Conservation (phyloP, 164 flowering plant genomes). For the Akebia trifoliata region DNA sequence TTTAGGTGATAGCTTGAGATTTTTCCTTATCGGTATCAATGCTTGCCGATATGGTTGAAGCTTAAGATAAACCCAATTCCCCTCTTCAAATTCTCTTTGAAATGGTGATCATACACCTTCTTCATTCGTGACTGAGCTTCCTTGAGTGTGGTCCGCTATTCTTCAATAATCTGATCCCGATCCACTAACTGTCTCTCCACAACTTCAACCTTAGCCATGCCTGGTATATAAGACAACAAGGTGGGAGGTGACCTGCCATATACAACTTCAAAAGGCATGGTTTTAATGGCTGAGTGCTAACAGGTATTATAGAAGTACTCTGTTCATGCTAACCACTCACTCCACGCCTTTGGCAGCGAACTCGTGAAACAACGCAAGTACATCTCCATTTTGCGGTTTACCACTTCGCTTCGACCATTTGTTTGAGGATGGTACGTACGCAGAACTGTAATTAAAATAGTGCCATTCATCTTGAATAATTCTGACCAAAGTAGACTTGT, state of each 20-base stretch:
- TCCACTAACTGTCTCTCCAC: not conserved
- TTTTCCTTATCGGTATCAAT: too few relatives aligned
- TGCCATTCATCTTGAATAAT: not conserved
- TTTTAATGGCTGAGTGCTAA: not conserved
- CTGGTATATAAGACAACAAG: not conserved
- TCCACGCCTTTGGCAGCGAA: conserved; percentile 1
- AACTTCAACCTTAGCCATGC: not conserved
- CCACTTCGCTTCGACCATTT: not conserved
- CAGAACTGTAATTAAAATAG: not conserved
- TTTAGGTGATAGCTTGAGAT: too few relatives aligned
- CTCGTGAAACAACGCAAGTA: conserved; percentile 1
- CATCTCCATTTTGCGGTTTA: not conserved
- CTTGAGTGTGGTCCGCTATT: not conserved
- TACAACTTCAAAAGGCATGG: not conserved
- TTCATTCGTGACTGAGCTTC: conserved; percentile 8
- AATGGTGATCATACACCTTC: not conserved
- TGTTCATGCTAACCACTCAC: not conserved
- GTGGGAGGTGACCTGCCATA: conserved; percentile 4
- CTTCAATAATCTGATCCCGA: not conserved
- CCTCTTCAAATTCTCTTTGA: not conserved
- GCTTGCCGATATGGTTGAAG: conserved; percentile 4
- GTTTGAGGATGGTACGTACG: conserved; percentile 1
- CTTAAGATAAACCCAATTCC: conserved; percentile 1
- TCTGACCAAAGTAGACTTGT: conserved; percentile 1
- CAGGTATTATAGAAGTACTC: conserved; percentile 3